Conservation (phyloP, 106 monocot species). For the Xerophyta viscosa region DNA sequence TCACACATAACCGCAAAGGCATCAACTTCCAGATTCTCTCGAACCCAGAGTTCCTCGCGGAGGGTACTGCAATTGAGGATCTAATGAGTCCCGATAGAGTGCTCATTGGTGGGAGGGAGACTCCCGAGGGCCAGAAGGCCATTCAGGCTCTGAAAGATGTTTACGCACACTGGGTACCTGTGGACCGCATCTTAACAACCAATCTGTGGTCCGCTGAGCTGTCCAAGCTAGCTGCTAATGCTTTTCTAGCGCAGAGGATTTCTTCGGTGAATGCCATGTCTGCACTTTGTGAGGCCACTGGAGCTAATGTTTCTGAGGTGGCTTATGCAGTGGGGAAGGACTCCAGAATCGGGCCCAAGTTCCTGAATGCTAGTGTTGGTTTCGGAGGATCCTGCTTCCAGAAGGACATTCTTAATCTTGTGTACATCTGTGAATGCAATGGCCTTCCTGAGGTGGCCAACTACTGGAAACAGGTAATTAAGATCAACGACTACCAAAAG, state of each 20-base stretch:
- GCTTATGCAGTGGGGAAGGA: slow-evolving; percentile 40
- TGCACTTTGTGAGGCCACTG: slow-evolving; percentile 41
- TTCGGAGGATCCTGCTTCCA: slow-evolving; percentile 50
- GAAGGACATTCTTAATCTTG: slow-evolving; percentile 41
- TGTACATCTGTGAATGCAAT: slow-evolving; percentile 49
- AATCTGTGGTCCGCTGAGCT: slow-evolving; percentile 47
- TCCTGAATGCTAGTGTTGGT: slow-evolving; percentile 39
- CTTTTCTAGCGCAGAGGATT: slow-evolving; percentile 38
- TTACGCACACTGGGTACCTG: slow-evolving; percentile 42
- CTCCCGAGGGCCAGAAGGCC: slow-evolving; percentile 27
- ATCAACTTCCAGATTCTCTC: slow-evolving; percentile 41
- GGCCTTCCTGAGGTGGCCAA: slow-evolving; percentile 35
- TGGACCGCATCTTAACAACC: slow-evolving; percentile 30
- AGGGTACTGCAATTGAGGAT: slow-evolving; percentile 41
- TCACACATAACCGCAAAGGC: slow-evolving; percentile 40
- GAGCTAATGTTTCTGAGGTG: slow-evolving; percentile 30
- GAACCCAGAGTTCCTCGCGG: slow-evolving; percentile 43
- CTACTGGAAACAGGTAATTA: slow-evolving; percentile 49
- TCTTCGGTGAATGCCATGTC: slow-evolving; percentile 40
- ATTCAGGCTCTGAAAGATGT: slow-evolving; percentile 30
- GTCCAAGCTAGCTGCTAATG: slow-evolving; percentile 39
- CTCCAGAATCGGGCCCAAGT: slow-evolving; percentile 34
- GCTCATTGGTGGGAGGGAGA: slow-evolving; percentile 40
- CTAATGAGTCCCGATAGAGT: slow-evolving; percentile 36
- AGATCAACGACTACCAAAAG: slow-evolving; percentile 43